Base-by-base conservation (phyloP, 2,329 filamentous ascomycete species). In the Daldinia sp. region DNA sequence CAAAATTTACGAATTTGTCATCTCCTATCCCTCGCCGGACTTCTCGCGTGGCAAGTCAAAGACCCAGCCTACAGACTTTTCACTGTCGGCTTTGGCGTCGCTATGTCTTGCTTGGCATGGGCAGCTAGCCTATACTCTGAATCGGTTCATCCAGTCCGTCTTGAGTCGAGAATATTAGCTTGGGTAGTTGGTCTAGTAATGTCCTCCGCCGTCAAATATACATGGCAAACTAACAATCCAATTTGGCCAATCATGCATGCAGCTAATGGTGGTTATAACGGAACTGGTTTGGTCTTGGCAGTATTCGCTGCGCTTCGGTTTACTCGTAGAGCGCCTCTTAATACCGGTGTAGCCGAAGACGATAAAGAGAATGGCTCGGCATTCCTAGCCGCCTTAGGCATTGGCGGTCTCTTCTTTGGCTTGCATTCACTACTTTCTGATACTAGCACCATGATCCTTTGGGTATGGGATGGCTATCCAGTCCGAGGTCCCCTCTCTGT, bases 391-490 rank as follows among this genome's bases (percentile, higher is more conserved):
- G 91, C 89, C 8, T 78, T 95, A 49, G 93, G 95, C 61, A 78
- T 98, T 57, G 93, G 87, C 21, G 94, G 93, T 27, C 78, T 97
- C 6, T 84, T 97, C 73, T 99, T 99, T 73, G 92, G 86, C 4
- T 83, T 98, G 73, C 95, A 98, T 75, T 97, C 94, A 1, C 82
- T 99, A 8, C 85, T 99, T 9, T 97, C 95, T 0, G 95, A 99
- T 75, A 96, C 94, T 0, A 98, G 95, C 80, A 99, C 95, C 55
- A 98, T 99, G 93, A 97, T 98, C 60, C 84, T 94, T 13, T 99
- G 95, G 95, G 93, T 93, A 2, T 99, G 95, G 95, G 93, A 97
- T 71, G 95, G 95, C 5, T 99, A 91, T 72, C 95, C 95, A 11
- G 87, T 98, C 37, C 88, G 91, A 50, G 95, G 95, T 5, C 95